Percentiles rank a stretch among this genome's conserved stretches.
Conservation (phyloP, 2,329 filamentous ascomycete genomes). For the Basipetospora chlamydospora region DNA sequence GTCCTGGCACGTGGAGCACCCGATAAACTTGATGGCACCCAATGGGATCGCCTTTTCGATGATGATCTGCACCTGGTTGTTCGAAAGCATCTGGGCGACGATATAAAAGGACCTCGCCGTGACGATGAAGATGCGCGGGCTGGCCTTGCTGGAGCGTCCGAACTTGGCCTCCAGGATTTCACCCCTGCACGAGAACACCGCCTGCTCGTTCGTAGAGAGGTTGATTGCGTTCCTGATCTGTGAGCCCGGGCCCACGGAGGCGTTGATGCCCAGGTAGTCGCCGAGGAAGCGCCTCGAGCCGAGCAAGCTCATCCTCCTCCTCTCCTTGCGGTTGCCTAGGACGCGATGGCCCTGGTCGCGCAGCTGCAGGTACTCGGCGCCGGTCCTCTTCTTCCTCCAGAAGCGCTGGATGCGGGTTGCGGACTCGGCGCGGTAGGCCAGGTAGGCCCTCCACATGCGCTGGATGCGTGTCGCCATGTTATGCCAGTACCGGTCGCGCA, state of each 20-base stretch:
- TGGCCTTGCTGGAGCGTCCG: conserved; percentile 86
- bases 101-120: conserved; percentile 82
- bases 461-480: conserved; percentile 99
- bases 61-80: conserved; percentile 66
- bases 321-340: conserved; percentile 75
- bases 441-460: conserved; percentile 90
- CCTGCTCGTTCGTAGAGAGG: conserved; percentile 56
- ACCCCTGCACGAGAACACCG: conserved; percentile 80
- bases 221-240: conserved; percentile 63
- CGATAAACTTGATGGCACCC: conserved; percentile 77
- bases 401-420: conserved; percentile 89
- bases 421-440: conserved; percentile 82
- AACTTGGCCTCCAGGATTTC: conserved; percentile 90
- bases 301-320: conserved; percentile 77
- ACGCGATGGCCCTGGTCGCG: conserved; percentile 78
- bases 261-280: conserved; percentile 84
- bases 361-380: conserved; percentile 75
- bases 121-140: conserved; percentile 70
- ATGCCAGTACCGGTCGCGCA: conserved; percentile 97
- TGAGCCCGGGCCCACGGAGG: conserved; percentile 63
- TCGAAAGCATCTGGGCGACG: conserved; percentile 68
- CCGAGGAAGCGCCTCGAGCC: conserved; percentile 87
- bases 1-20: conserved; percentile 67
- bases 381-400: conserved; percentile 86
- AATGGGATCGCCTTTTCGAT: conserved; percentile 72